Evolutionary conservation across 2,329 filamentous ascomycete genomes (phyloP), one percentile per base, ranked within the genome.

Genomic region (Penicillium sp.): DNA sequence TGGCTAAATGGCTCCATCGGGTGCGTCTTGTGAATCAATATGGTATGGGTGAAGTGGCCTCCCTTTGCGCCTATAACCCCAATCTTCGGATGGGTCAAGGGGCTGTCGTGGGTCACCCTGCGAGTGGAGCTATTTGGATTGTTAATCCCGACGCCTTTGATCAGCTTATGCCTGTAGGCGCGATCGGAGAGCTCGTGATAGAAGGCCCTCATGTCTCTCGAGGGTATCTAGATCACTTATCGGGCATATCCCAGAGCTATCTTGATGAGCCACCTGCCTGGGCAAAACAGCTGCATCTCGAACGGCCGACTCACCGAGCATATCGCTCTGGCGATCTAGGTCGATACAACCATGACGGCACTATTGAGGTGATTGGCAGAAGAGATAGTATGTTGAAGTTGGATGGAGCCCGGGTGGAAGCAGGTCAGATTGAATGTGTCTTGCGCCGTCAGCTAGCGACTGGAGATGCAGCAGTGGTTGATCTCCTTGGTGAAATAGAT

Each of bases 121-220:
- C 44, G 3, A 58, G 54, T n/a, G 62, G 63, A 4, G 59, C 62
- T 9, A 62, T 66, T 24, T 69, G 66, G 66, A 62, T 69, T n/a
- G 53, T 62, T 3, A 61, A 65, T 29, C 58, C 66, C 2, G 51
- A 51, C 12, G 43, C 57, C 9, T 47, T 60, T 0, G 52, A 61
- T 23, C 58, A 49, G 9, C 52, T 64, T 1, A 51, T 63, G 28
- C 67, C 67, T 1, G 48, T 67, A 15, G 67, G 66, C 8, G 65
- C 64, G 2, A 53, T 68, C 0, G 67, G 67, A 2, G 67, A 69
- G 45, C 53, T 69, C 5, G 41, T 69, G 3, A 58, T 69, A 8
- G 65, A 69, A 50, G 66, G 66, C 0, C 62, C 65, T 0, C 63
- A 66, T 33, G 49, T 67, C 6, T 56, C 65, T 10, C 57, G 59